A percentile compares a stretch with the other conserved stretches of the same genome.
Evolutionary conservation across 345 rosid species (phyloP).

Genomic region (Microcos paniculata): DNA sequence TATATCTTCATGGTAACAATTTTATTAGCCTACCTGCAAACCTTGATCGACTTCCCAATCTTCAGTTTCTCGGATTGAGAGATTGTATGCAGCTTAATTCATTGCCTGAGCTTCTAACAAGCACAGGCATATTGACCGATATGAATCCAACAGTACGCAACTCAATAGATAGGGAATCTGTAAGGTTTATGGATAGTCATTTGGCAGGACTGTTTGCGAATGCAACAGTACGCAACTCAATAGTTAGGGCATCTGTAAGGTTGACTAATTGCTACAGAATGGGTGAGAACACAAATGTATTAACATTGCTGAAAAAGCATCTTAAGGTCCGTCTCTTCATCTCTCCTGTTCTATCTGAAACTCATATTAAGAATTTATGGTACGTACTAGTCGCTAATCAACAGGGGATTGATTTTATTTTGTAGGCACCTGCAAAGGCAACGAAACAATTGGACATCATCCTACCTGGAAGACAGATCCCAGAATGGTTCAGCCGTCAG

Average conservation of each 20-base stretch:
- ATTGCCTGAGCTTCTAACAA: slow-evolving; percentile 33
- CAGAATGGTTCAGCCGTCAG: not conserved
- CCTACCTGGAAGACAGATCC: slow-evolving; percentile 4
- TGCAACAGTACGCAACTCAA: too few species aligned
- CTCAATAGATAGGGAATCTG: fast-evolving
- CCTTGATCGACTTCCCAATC: slow-evolving; percentile 25
- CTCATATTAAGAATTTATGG: not conserved
- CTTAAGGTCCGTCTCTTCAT: not conserved
- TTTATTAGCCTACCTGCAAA: slow-evolving; percentile 31
- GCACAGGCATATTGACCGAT: too few species aligned
- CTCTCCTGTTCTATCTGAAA: not conserved
- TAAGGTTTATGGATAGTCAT: too few species aligned
- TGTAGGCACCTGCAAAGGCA: not conserved
- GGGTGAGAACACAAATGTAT: not conserved
- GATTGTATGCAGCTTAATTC: slow-evolving; percentile 33
- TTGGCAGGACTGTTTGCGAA: too few species aligned
- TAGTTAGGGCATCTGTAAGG: fast-evolving
- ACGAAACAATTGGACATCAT: not conserved
- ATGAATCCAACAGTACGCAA: not conserved
- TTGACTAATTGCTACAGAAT: not conserved
- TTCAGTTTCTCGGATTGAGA: slow-evolving; percentile 14
- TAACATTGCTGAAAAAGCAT: not conserved
- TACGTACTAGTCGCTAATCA: not conserved
- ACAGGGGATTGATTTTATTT: not conserved
- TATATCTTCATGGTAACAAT: slow-evolving; percentile 20